Evolutionary conservation across 2,329 filamentous ascomycete genomes (phyloP).

Genomic region (Penicillium crustosum): DNA sequence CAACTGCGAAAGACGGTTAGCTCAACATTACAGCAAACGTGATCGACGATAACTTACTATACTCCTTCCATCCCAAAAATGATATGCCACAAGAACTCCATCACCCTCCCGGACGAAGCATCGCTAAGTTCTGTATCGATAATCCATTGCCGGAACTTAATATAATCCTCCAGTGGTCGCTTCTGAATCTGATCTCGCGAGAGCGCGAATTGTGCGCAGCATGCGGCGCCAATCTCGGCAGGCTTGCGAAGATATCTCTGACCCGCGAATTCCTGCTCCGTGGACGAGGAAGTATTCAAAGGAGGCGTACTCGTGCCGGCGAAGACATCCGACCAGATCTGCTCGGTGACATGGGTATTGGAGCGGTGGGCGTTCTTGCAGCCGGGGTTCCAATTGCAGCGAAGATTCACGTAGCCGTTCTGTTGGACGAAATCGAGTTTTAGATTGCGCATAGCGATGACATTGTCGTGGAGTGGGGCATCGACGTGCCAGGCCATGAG

Average conservation of each 20-base stretch:
- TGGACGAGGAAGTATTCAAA: slow-evolving; percentile 25
- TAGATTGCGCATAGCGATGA: slow-evolving; percentile 52
- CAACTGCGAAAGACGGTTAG: slow-evolving; percentile 28
- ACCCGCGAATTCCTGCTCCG: neutral
- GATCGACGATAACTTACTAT: slow-evolving; percentile 32
- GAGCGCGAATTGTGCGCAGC: slow-evolving; percentile 66
- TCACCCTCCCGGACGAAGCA: slow-evolving; percentile 57
- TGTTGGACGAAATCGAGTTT: slow-evolving; percentile 52
- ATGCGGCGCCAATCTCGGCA: slow-evolving; percentile 55
- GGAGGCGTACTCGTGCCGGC: slow-evolving; percentile 41
- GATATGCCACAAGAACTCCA: slow-evolving; percentile 68
- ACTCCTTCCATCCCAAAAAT: slow-evolving; percentile 47
- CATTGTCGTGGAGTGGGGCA: slow-evolving; percentile 56
- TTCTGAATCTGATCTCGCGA: slow-evolving; percentile 53
- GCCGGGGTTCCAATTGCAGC: slow-evolving; percentile 60
- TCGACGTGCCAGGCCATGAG: slow-evolving; percentile 59
- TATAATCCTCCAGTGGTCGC: slow-evolving; percentile 55
- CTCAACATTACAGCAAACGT: neutral
- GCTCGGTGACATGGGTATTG: slow-evolving; percentile 38
- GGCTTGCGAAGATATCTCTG: slow-evolving; percentile 46
- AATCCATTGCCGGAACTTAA: slow-evolving; percentile 60
- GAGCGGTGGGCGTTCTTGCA: slow-evolving; percentile 43
- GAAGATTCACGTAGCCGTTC: slow-evolving; percentile 61
- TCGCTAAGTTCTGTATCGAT: slow-evolving; percentile 57
- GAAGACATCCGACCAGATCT: slow-evolving; percentile 41